phyloP scores from a whole-genome alignment of 2,329 filamentous ascomycete genomes.

The Calonectria honghensis region DNA sequence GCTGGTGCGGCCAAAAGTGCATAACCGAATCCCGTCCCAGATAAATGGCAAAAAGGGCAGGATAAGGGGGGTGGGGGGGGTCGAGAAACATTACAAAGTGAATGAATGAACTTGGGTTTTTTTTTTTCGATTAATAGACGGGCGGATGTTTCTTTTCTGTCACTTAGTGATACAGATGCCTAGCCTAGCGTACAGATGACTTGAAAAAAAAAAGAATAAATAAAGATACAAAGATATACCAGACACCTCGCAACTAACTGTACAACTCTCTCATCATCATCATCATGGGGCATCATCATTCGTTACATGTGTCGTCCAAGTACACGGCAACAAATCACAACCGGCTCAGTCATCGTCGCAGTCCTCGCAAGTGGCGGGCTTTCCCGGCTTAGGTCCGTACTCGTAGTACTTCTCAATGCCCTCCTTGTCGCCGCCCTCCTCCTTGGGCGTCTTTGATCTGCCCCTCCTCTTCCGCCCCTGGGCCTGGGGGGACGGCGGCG shows the following conservation, averaged over 20 bases:
- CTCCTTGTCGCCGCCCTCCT: not conserved
- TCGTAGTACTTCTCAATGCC: constrained; percentile 39
- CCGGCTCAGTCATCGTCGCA: constrained; percentile 10
- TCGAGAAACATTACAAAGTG: not conserved
- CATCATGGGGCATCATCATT: not conserved
- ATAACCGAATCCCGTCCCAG: not conserved
- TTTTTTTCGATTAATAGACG: not conserved
- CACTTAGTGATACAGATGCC: not conserved
- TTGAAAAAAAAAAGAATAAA: not conserved
- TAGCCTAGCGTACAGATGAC: not conserved
- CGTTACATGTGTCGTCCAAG: too few relatives aligned
- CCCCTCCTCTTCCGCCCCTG: constrained; percentile 28
- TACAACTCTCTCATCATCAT: not conserved
- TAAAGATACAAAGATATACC: not conserved
- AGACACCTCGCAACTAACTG: not conserved
- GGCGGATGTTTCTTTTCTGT: not conserved
- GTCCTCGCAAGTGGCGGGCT: constrained; percentile 12
- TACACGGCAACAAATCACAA: not conserved
- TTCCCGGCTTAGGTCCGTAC: constrained; percentile 31
- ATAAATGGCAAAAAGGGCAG: constrained; percentile 1
- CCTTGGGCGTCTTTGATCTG: constrained; percentile 1
- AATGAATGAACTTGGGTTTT: not conserved
- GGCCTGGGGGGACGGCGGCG: not conserved
- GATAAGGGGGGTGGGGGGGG: not conserved
- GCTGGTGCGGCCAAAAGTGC: constrained; percentile 56